phyloP scores from a whole-genome alignment of 2,329 filamentous ascomycete species.

The Claviceps sp. region DNA sequence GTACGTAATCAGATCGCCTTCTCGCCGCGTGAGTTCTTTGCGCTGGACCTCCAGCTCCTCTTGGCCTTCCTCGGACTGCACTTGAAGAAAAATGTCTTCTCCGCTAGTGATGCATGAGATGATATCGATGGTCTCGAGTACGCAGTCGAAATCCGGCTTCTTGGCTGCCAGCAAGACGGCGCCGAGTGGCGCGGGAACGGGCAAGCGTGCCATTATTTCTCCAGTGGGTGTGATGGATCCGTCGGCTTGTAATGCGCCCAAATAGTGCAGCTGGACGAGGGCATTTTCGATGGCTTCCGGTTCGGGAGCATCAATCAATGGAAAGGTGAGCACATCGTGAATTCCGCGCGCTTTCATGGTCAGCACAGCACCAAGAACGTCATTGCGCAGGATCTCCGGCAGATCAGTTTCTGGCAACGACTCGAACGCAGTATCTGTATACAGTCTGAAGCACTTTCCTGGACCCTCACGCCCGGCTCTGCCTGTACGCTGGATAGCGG shows the following conservation, averaged over 20 bases:
- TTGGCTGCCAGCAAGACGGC: slow-evolving; percentile 73
- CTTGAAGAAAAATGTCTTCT: slow-evolving; percentile 48
- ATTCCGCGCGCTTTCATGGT: slow-evolving; percentile 91
- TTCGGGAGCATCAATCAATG: slow-evolving; percentile 71
- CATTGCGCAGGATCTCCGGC: slow-evolving; percentile 83
- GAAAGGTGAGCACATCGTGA: slow-evolving; percentile 67
- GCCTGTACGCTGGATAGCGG: slow-evolving; percentile 80
- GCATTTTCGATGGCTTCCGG: slow-evolving; percentile 70
- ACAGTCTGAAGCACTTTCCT: slow-evolving; percentile 81
- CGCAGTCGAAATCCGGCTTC: slow-evolving; percentile 54
- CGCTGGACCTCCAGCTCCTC: slow-evolving; percentile 41
- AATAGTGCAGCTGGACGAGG: slow-evolving; percentile 62
- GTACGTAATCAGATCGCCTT: slow-evolving; percentile 53
- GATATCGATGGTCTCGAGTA: slow-evolving; percentile 77
- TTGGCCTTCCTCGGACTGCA: slow-evolving; percentile 42
- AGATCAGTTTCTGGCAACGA: slow-evolving; percentile 58
- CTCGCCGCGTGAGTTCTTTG: slow-evolving; percentile 44
- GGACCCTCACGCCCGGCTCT: slow-evolving; percentile 86
- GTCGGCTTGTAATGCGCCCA: slow-evolving; percentile 60
- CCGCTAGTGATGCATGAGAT: slow-evolving; percentile 51
- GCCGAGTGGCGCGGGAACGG: slow-evolving; percentile 67
- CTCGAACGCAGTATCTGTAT: slow-evolving; percentile 66
- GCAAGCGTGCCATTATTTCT: slow-evolving; percentile 66
- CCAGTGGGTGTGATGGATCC: slow-evolving; percentile 65
- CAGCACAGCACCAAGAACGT: slow-evolving; percentile 72